Conservation (phyloP, 108 stramenopile genomes). For the Tribonema minus region DNA sequence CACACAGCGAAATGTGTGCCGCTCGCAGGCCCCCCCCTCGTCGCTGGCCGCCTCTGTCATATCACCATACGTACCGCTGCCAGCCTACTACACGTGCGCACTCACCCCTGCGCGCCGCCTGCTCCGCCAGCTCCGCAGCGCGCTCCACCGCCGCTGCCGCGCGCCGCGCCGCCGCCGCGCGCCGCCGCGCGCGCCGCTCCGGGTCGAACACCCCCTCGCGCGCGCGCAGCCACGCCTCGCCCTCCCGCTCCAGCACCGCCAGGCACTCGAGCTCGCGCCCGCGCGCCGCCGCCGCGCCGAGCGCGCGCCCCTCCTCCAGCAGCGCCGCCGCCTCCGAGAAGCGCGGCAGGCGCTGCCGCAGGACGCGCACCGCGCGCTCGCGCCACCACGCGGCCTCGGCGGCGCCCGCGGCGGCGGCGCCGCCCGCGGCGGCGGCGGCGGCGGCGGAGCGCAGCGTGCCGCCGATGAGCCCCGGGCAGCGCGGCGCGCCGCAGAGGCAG, state of each 20-base stretch:
- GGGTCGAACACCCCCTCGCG: too few relatives aligned
- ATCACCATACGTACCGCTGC: too few relatives aligned
- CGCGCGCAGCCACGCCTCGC: constrained; percentile 21
- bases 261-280: constrained; percentile 33
- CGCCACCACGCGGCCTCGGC: background rate
- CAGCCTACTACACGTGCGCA: too few relatives aligned
- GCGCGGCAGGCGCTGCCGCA: background rate
- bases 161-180: too few relatives aligned
- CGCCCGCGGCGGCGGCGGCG: background rate
- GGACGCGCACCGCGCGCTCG: background rate
- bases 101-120: too few relatives aligned
- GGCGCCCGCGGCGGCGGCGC: background rate
- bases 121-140: too few relatives aligned
- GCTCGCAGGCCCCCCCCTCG: too few relatives aligned
- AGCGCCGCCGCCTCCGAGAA: background rate
- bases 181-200: too few relatives aligned
- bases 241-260: constrained; percentile 3
- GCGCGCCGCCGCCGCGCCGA: background rate
- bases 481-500: constrained; percentile 28
- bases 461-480: constrained; percentile 32
- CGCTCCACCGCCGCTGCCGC: too few relatives aligned
- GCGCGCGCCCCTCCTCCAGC: too few relatives aligned
- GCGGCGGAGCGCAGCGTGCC: constrained; percentile 9
- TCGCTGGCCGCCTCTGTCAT: too few relatives aligned
- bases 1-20: too few relatives aligned